Evolutionary conservation across 140 eudicot species (phyloP), one percentile per base, ranked within the genome.

Genomic region (Flaveria floridana): DNA sequence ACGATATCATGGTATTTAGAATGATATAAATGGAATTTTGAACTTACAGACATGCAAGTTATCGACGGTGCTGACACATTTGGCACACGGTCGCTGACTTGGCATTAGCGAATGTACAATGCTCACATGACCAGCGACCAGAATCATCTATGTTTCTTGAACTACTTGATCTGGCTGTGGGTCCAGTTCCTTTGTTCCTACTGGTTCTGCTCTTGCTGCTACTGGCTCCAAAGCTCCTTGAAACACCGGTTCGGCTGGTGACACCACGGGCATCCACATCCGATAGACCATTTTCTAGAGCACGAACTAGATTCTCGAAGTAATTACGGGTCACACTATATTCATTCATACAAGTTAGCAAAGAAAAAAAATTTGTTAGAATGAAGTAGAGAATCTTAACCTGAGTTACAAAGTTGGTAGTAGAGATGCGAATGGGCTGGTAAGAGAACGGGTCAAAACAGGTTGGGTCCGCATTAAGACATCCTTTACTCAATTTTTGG

Each of bases 251-350:
- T 53, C 91, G 80, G 83, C 87, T 84, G 81, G 84, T 72, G 1
- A 87, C 89, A 44, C 90, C 92, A 42, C 81, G 92, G 25, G 88
- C 71, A 53, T 93, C 92, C 25, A 93, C 98, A 52, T 93, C 98
- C 1, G 98, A 84, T 2, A 93, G 83, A 51, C 97, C 96, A n/a
- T 93, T 89, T 73, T 93, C 98, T 69, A 93, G 81, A 55, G 98
- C 98, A 55, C 96, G 81, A 10, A 90, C 96, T 13, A 93, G 85
- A 81, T 93, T 90, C 89, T 93, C 98, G 72, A 93, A 93, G 80
- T 87, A 93, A 75, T 89, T 93, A 51, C 86, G 82, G 23, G 89
- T 85, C 68, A 82, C 89, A 18, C 89, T 85, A 71, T 15, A 70
- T 42, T 85, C 78, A 73, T 4, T 48, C 73, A 7, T 39, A 34